Evolutionary conservation across 768 basidiomycete genomes (phyloP).

Genomic region (Saitozyma podzolica): DNA sequence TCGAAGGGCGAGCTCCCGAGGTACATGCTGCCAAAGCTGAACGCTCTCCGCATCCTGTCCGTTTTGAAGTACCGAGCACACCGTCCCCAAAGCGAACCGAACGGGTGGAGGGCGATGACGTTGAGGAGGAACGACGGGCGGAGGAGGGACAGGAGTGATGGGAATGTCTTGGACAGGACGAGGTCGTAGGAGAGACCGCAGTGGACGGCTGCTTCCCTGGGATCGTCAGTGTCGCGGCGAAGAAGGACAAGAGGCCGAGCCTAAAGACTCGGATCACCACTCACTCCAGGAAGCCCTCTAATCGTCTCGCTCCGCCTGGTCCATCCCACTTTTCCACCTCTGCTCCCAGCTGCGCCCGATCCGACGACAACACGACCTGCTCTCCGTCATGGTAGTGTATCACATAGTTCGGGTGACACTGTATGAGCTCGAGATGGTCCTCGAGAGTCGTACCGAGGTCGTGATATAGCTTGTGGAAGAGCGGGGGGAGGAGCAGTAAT

Average conservation of each 20-base stretch:
- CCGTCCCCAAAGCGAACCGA: conserved; percentile 48
- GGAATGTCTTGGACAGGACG: conserved; percentile 54
- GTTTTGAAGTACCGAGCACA: conserved; percentile 49
- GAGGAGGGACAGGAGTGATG: conserved; percentile 49
- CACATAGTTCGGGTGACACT: conserved; percentile 56
- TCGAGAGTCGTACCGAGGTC: conserved; percentile 53
- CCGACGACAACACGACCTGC: conserved; percentile 51
- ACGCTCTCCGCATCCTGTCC: conserved; percentile 53
- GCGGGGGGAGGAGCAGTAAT: conserved; percentile 52
- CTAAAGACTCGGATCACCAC: conserved; percentile 3
- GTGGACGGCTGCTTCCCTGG: conserved; percentile 48
- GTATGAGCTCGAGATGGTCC: conserved; percentile 53
- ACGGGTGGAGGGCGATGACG: conserved; percentile 50
- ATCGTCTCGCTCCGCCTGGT: conserved; percentile 49
- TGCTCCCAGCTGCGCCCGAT: conserved; percentile 50
- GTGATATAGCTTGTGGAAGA: conserved; percentile 54
- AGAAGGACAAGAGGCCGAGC: background rate
- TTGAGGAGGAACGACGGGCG: conserved; percentile 51
- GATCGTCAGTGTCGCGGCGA: too few species aligned
- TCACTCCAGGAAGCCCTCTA: conserved; percentile 48
- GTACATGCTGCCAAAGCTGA: conserved; percentile 55
- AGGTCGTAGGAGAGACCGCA: conserved; percentile 53
- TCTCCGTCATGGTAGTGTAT: conserved; percentile 56
- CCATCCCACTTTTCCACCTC: conserved; percentile 56
- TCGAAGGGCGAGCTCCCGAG: conserved; percentile 55